Percentiles rank a stretch among this genome's conserved stretches.
These are phyloP conservation scores for Fusarium setosum DNA, from an alignment of 2,329 filamentous ascomycete genomes.

Conservation along the genomic window DNA sequence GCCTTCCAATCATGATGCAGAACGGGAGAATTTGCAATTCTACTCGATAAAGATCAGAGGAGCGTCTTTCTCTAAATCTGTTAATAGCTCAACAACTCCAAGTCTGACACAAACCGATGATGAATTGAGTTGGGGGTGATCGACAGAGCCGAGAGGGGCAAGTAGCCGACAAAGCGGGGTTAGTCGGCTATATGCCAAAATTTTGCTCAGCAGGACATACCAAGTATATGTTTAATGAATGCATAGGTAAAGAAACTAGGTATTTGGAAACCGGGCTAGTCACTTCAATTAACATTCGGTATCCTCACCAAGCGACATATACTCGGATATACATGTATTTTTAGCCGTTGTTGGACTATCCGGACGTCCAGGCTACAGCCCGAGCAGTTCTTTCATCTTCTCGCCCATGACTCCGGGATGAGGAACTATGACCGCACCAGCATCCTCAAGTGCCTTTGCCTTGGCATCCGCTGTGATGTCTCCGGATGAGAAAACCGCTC, in stretches of 20 bases:
- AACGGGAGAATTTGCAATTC: background rate
- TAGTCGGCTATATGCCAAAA: constrained; percentile 4
- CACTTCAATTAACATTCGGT: too few relatives aligned
- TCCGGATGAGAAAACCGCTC: constrained; percentile 62
- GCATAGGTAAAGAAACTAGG: too few relatives aligned
- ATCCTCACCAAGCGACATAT: too few relatives aligned
- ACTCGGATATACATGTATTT: too few relatives aligned
- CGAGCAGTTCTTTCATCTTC: constrained; percentile 49
- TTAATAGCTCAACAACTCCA: background rate
- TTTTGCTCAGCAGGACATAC: too few relatives aligned
- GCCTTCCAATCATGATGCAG: background rate
- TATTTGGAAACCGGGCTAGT: too few relatives aligned
- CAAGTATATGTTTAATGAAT: too few relatives aligned
- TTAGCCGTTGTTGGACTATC: too few relatives aligned
- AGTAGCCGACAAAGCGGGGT: background rate
- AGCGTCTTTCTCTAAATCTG: rapidly evolving
- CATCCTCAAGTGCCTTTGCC: constrained; percentile 47
- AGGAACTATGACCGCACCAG: constrained; percentile 51
- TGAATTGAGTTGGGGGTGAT: background rate
- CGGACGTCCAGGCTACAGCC: background rate
- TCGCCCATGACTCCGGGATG: constrained; percentile 53
- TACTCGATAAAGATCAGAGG: background rate
- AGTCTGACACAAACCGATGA: background rate
- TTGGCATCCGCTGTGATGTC: constrained; percentile 49
- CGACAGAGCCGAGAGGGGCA: background rate